Conservation (phyloP, 495 filamentous ascomycete genomes). For the Xylaria sp. region DNA sequence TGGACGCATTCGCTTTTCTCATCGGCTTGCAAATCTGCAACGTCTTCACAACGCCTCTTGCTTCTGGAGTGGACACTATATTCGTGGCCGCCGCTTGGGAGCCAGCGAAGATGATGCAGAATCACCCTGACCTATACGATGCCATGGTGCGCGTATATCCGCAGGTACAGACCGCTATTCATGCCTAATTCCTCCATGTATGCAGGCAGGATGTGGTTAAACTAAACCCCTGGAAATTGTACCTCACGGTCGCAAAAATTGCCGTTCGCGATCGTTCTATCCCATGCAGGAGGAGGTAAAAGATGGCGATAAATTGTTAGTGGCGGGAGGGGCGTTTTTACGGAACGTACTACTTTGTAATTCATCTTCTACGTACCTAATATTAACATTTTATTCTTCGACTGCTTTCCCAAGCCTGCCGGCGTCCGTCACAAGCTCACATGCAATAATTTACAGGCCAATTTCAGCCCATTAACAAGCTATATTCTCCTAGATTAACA, state of each 20-base stretch:
- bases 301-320: neutral
- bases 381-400: neutral
- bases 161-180: constrained; percentile 69
- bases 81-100: constrained; percentile 92
- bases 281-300: neutral
- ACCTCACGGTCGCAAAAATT: neutral
- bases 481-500: neutral
- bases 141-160: constrained; percentile 82
- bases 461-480: neutral
- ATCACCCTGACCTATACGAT: constrained; percentile 82
- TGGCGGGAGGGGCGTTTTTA: neutral
- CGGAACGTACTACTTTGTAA: constrained; percentile 8
- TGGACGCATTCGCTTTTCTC: constrained; percentile 66
- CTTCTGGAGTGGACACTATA: constrained; percentile 77
- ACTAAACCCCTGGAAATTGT: neutral
- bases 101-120: constrained; percentile 80
- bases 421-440: neutral
- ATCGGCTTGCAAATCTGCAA: constrained; percentile 73
- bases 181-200: constrained; percentile 27
- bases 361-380: constrained; percentile 7
- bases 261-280: neutral
- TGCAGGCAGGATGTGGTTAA: neutral
- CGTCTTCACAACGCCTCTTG: constrained; percentile 83
- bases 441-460: neutral
- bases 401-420: neutral